phyloP scores from a whole-genome alignment of 1,139 yeast species.

The Suhomyces choctaworum region DNA sequence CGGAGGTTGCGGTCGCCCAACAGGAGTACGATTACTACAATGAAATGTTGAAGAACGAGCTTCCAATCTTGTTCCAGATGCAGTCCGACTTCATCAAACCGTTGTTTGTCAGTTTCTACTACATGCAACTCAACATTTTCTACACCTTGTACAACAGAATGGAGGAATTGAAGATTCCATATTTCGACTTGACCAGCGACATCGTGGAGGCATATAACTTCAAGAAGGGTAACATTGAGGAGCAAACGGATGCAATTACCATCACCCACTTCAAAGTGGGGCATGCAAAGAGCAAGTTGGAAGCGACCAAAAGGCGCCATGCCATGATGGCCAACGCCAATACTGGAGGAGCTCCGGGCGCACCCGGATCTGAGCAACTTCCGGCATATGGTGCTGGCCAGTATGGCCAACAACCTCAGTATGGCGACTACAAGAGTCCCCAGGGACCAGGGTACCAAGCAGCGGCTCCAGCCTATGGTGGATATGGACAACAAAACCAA shows the following conservation, averaged over 20 bases:
- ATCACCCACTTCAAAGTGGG: slow-evolving; percentile 89
- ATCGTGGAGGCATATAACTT: slow-evolving; percentile 74
- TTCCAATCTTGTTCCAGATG: slow-evolving; percentile 81
- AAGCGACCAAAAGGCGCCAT: slow-evolving; percentile 75
- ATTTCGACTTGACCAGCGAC: slow-evolving; percentile 83
- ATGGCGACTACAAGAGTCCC: slow-evolving; percentile 22
- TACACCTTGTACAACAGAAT: slow-evolving; percentile 86
- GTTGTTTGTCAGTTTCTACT: slow-evolving; percentile 87
- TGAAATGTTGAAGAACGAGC: slow-evolving; percentile 86
- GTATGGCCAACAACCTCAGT: slow-evolving; percentile 27
- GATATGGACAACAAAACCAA: slow-evolving; percentile 20
- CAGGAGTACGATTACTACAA: slow-evolving; percentile 96
- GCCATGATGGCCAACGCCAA: slow-evolving; percentile 44
- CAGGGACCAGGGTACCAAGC: slow-evolving; percentile 14
- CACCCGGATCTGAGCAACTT: slow-evolving; percentile 22
- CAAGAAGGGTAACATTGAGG: slow-evolving; percentile 91
- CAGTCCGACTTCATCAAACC: slow-evolving; percentile 94
- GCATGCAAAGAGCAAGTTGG: slow-evolving; percentile 81
- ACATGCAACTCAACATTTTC: slow-evolving; percentile 95
- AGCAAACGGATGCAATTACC: slow-evolving; percentile 80
- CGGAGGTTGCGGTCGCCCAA: slow-evolving; percentile 85
- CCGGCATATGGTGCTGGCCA: slow-evolving; percentile 24
- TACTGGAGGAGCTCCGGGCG: slow-evolving; percentile 29
- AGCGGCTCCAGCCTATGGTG: slow-evolving; percentile 8
- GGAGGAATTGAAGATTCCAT: slow-evolving; percentile 96